Base-by-base conservation (phyloP, 1,284 basidiomycete species). In the Tetrapyrgos nigripes region DNA sequence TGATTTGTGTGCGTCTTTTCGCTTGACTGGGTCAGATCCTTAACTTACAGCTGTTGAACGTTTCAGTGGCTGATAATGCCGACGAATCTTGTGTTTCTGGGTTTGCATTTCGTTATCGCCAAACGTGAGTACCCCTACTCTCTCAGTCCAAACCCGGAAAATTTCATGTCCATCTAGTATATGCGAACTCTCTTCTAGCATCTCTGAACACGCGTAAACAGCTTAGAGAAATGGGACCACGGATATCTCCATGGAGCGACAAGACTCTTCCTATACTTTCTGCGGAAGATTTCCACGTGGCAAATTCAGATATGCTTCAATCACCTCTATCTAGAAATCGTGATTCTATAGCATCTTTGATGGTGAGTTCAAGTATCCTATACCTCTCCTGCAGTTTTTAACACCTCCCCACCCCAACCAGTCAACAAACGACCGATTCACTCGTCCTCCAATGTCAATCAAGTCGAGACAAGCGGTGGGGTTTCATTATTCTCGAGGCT, bases 1-100 rank as follows among this genome's bases (percentile, higher is more conserved):
- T 84, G 55, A 72, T 80, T 37, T 83, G 78, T 49, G 83, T 84
- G 64, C 49, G 81, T 68, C 27, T 33, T 24, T 28, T 28, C 27
- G 11, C 13, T 54, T 3, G 24, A 46, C 14, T 29, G 26, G 3
- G 6, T 28, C 17, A 26, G 14, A 24, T 35, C 26, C 13, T 27
- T 11, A 31, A 24, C 21, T 28, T 29, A 23, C 14, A 49, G 24
- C 19, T 37, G 11, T 29, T 19, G 27, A 6, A n/a, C n/a, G n/a
- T n/a, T 37, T 4, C 40, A 67, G 66, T 67, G 66, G 66, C 55
- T 67, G 9, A 55, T 56, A 3, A 65, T 67, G 60, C 66, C 59
- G 2, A 49, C 27, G 29, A 61, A 67, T 45, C 56, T 67, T 4
- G 54, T 65, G 8, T 67, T 67, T 50, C 55, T 67, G 14, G 66